These are phyloP conservation scores for Boletus rex-veris DNA, from an alignment of 768 basidiomycete genomes.

Conservation along the genomic window DNA sequence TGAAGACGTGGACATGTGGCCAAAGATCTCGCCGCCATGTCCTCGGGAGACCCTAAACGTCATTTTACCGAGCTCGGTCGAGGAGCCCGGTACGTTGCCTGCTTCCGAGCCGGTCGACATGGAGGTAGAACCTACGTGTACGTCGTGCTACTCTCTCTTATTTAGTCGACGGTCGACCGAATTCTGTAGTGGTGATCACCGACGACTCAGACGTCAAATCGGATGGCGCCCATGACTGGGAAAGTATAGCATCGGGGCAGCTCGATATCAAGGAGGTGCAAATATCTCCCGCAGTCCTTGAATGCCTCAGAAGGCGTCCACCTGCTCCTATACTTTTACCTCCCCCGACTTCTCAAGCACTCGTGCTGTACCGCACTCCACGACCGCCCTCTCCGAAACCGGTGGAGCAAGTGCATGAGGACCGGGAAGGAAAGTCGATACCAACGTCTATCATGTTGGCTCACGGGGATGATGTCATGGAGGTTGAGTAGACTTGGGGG, in stretches of 20 bases:
- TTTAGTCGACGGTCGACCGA: background rate
- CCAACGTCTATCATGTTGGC: background rate
- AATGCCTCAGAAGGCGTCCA: constrained; percentile 37
- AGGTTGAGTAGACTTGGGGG: constrained; percentile 38
- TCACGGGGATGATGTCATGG: constrained; percentile 47
- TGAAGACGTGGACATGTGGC: constrained; percentile 21
- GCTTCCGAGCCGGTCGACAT: constrained; percentile 57
- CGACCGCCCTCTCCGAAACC: constrained; percentile 17
- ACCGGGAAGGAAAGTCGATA: background rate
- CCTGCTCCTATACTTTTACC: constrained; percentile 20
- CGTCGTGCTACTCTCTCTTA: constrained; percentile 16
- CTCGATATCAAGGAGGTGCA: constrained; percentile 28
- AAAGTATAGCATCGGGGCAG: constrained; percentile 25
- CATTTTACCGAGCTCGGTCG: constrained; percentile 37
- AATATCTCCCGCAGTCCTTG: constrained; percentile 46
- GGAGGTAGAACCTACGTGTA: constrained; percentile 69
- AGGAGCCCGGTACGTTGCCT: constrained; percentile 35
- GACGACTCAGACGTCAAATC: constrained; percentile 18
- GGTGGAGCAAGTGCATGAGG: background rate
- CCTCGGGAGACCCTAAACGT: constrained; percentile 10
- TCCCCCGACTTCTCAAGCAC: constrained; percentile 37
- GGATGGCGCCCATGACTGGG: constrained; percentile 2
- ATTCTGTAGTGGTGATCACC: constrained; percentile 1
- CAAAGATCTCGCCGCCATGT: constrained; percentile 3
- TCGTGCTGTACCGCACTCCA: constrained; percentile 53